These are phyloP conservation scores for Trichoderma gamsii DNA, from an alignment of 495 filamentous ascomycete genomes.

Conservation along the genomic window DNA sequence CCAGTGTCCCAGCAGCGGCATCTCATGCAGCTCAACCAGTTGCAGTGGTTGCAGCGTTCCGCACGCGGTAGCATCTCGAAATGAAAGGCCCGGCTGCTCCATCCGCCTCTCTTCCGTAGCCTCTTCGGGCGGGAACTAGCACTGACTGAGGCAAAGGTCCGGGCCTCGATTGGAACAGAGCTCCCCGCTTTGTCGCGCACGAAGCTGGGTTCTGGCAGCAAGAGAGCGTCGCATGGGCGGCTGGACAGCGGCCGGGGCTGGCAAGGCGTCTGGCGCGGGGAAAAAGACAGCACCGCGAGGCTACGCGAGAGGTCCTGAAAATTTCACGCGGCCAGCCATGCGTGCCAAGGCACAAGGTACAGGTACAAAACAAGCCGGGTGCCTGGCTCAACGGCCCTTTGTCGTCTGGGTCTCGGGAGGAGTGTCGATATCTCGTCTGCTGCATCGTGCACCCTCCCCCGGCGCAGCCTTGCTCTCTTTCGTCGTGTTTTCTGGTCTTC, in stretches of 20 bases:
- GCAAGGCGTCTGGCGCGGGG: conserved; percentile 12
- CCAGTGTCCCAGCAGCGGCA: background rate
- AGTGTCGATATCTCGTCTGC: background rate
- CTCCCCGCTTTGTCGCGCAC: conserved; percentile 12
- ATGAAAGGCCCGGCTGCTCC: conserved; percentile 13
- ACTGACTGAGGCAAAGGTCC: conserved; percentile 9
- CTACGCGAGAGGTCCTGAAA: conserved; percentile 13
- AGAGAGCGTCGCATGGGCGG: background rate
- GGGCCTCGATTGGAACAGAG: conserved; percentile 2
- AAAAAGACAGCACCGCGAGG: conserved; percentile 1
- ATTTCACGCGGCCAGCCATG: background rate
- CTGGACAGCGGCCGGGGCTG: background rate
- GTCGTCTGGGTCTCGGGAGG: background rate
- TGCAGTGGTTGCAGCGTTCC: background rate
- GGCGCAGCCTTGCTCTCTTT: background rate
- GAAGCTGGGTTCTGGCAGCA: background rate
- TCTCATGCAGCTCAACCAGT: background rate
- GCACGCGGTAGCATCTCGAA: conserved; percentile 1
- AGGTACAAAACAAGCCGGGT: background rate
- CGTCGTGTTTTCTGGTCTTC: background rate
- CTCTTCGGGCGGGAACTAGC: conserved; percentile 12
- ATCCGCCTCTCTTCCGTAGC: conserved; percentile 1
- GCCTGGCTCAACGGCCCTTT: background rate
- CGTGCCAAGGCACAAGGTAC: background rate
- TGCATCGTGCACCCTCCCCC: background rate